Evolutionary conservation across 371 early-diverging fungal genomes (phyloP), one percentile per base, ranked within the genome.

Genomic region (Mucor circinelloides): DNA sequence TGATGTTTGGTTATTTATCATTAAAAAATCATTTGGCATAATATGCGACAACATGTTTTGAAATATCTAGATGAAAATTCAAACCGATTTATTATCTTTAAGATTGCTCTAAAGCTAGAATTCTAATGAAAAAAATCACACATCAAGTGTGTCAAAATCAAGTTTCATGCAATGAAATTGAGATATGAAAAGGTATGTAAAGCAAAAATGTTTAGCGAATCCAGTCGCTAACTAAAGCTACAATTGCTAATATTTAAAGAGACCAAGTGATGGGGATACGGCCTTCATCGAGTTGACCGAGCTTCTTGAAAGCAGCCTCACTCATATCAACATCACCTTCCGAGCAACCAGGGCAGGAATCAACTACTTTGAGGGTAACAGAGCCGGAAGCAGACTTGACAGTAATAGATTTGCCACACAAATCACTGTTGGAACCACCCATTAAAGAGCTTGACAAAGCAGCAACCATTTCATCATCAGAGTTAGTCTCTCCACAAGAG

Each of bases 301-400:
- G 59, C 44, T 81, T 58, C 13, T 75, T 58, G 60, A 87, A 88
- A 6, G 87, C 84, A 32, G 81, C 58, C 6, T 77, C 75, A 21
- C 75, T 75, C 23, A 67, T 23, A 56, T 71, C 86, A 9, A 88
- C 27, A 69, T 68, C 71, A 9, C 79, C 81, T 19, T 34, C 13
- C 1, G 31, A 30, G 63, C 88, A 88, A 2, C 50, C 66, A 7
- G 84, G 85, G 59, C 88, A 88, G 2, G 80, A 80, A 65, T 88
- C 88, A 19, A 83, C 78, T 9, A 85, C 74, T 0, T 19, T 80
- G 32, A 79, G 81, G 13, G 74, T 76, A 21, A 85, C 83, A 7
- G 68, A 64, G 8, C 78, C 78, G 30, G 63, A 64, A 1, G 69
- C 70, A 21, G 75, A 76, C 13, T 61, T 72, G 7, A 78, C 64